These are phyloP conservation scores for Backusella australiensis DNA, from an alignment of 192 early-diverging fungal genomes.

Conservation along the genomic window DNA sequence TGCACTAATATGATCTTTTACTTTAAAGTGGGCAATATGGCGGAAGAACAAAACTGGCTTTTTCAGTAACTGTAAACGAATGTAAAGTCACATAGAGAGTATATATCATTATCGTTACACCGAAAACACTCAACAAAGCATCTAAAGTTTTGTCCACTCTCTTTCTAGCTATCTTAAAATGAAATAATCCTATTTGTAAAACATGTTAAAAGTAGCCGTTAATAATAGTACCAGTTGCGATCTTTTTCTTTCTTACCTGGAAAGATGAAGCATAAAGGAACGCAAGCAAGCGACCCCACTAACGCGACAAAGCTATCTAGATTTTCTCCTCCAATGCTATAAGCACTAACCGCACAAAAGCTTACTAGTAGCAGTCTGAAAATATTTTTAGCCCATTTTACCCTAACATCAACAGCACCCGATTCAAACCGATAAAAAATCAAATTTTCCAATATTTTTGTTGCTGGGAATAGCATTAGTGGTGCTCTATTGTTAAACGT, in stretches of 20 bases:
- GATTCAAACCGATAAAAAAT: slow-evolving; percentile 58
- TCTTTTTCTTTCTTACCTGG: slow-evolving; percentile 43
- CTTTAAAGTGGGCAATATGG: neutral
- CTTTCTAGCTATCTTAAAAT: slow-evolving; percentile 57
- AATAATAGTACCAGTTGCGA: neutral
- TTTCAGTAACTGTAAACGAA: neutral
- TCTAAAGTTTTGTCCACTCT: slow-evolving; percentile 31
- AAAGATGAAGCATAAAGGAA: slow-evolving; percentile 78
- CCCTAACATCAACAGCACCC: slow-evolving; percentile 40
- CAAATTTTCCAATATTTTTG: slow-evolving; percentile 75
- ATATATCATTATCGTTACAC: slow-evolving; percentile 65
- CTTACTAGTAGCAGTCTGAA: slow-evolving; percentile 59
- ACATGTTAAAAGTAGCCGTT: neutral
- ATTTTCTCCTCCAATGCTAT: slow-evolving; percentile 60
- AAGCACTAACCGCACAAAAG: slow-evolving; percentile 62
- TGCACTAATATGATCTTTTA: neutral
- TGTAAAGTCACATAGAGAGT: slow-evolving; percentile 45
- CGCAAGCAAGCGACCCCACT: slow-evolving; percentile 76
- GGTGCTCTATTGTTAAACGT: slow-evolving; percentile 49
- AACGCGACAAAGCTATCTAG: slow-evolving; percentile 86
- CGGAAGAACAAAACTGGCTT: neutral
- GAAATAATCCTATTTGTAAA: slow-evolving; percentile 56
- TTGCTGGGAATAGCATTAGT: slow-evolving; percentile 80
- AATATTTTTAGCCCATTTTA: slow-evolving; percentile 73
- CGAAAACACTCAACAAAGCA: slow-evolving; percentile 48